Percentiles rank a stretch among this genome's conserved stretches.
These are phyloP conservation scores for Garcia nutans DNA, from an alignment of 345 rosid genomes.

Conservation along the genomic window DNA sequence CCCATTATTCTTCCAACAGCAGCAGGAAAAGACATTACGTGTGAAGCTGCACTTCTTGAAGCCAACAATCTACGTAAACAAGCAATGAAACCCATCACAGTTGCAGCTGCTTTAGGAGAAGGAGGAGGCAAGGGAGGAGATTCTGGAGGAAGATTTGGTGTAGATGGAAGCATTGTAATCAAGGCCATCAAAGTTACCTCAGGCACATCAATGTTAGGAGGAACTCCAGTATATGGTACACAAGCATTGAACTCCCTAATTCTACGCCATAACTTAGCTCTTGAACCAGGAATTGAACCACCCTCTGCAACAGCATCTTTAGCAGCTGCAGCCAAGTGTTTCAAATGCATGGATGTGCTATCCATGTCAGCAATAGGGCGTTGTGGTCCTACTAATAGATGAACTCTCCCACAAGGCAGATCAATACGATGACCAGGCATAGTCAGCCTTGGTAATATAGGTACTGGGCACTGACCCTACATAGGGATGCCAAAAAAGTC, in stretches of 20 bases:
- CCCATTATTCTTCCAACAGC: slow-evolving; percentile 99
- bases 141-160: slow-evolving; percentile 92
- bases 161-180: slow-evolving; percentile 95
- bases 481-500: slow-evolving; percentile 15
- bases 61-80: slow-evolving; percentile 92
- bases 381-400: slow-evolving; percentile 51
- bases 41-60: slow-evolving; percentile 92
- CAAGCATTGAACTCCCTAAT: slow-evolving; percentile 99
- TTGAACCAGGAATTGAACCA: slow-evolving; percentile 91
- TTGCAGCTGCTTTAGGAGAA: slow-evolving; percentile 99
- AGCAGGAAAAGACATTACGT: slow-evolving; percentile 97
- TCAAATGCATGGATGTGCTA: slow-evolving; percentile 76
- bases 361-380: slow-evolving; percentile 64
- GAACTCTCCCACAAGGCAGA: slow-evolving; percentile 96
- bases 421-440: slow-evolving; percentile 99
- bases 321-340: slow-evolving; percentile 94
- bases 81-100: slow-evolving; percentile 92
- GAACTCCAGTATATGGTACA: slow-evolving; percentile 83
- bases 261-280: slow-evolving; percentile 98
- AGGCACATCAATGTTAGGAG: slow-evolving; percentile 77
- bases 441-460: slow-evolving; percentile 90
- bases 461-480: slow-evolving; percentile 84
- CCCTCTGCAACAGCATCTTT: slow-evolving; percentile 99
- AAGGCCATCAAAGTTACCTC: slow-evolving; percentile 98
- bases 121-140: slow-evolving; percentile 97